Percentiles rank a stretch among this genome's conserved stretches.
These are phyloP conservation scores for Iberis pinnata DNA, from an alignment of 345 rosid genomes.

Conservation along the genomic window DNA sequence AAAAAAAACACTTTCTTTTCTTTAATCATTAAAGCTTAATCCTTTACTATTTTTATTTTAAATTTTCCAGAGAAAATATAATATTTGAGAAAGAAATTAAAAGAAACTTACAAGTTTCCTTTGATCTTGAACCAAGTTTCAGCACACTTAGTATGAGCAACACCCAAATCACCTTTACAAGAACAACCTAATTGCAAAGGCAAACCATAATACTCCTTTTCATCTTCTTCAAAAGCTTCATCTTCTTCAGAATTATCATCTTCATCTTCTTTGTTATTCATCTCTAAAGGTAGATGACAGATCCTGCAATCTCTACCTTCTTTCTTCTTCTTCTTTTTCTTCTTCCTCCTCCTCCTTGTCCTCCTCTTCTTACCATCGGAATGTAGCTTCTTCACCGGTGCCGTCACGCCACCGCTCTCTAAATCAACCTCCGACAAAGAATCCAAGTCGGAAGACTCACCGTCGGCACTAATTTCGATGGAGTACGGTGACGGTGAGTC, in stretches of 20 bases:
- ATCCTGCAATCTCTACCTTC: constrained; percentile 53
- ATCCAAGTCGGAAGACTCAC: constrained; percentile 35
- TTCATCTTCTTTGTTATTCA: constrained; percentile 22
- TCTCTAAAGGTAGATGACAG: constrained; percentile 53
- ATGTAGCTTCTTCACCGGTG: constrained; percentile 35
- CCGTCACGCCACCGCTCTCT: constrained; percentile 38
- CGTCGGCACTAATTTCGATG: constrained; percentile 39
- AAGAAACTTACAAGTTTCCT: constrained; percentile 44
- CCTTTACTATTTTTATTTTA: neutral
- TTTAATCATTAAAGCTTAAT: constrained; percentile 16
- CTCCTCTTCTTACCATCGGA: constrained; percentile 27
- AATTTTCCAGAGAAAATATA: constrained; percentile 1
- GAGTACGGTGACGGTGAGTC: constrained; percentile 29
- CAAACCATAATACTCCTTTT: constrained; percentile 34
- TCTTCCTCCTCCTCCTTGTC: constrained; percentile 20
- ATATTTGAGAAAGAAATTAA: neutral
- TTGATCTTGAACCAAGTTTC: constrained; percentile 64
- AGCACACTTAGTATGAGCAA: constrained; percentile 53
- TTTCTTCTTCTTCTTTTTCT: constrained; percentile 20
- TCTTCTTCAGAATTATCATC: constrained; percentile 19
- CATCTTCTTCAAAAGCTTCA: constrained; percentile 12
- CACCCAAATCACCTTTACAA: constrained; percentile 53
- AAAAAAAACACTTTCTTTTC: constrained; percentile 13
- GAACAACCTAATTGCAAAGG: constrained; percentile 47
- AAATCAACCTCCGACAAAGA: constrained; percentile 44